Conservation (phyloP, 257 asterid genomes). For the Ligustrum vulgare region DNA sequence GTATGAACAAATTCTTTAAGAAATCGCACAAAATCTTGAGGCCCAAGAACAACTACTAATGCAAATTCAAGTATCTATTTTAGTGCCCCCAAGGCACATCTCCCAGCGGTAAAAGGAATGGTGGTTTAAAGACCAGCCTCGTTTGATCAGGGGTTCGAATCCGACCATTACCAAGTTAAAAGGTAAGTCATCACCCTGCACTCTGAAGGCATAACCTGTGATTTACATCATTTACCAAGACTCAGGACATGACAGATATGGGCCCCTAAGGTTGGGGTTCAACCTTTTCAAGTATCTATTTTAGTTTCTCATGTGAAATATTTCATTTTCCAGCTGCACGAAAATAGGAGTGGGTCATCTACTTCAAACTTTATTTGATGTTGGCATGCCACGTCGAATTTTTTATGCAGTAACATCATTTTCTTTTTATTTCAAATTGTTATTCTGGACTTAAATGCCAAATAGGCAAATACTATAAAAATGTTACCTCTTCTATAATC, state of each 20-base stretch:
- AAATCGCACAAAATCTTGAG: slow-evolving; percentile 73
- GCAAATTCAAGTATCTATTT: slow-evolving; percentile 97
- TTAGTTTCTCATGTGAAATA: neutral
- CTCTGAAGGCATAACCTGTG: too few relatives aligned
- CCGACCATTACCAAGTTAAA: too few relatives aligned
- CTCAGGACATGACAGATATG: too few relatives aligned
- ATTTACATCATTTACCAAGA: too few relatives aligned
- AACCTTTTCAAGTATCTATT: too few relatives aligned
- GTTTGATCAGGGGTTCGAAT: too few relatives aligned
- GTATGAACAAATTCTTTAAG: slow-evolving; percentile 77
- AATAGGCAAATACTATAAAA: neutral
- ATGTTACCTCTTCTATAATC: neutral
- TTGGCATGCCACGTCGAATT: neutral
- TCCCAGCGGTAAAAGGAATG: too few relatives aligned
- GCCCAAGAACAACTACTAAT: slow-evolving; percentile 81
- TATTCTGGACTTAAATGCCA: neutral
- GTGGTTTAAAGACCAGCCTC: too few relatives aligned
- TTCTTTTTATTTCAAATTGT: neutral
- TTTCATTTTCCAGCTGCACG: neutral
- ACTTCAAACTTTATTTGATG: neutral
- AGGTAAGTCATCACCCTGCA: too few relatives aligned
- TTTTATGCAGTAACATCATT: neutral
- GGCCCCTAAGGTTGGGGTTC: too few relatives aligned
- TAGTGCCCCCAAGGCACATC: too few relatives aligned
- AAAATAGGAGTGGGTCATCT: neutral